Percentiles rank a stretch among this genome's conserved stretches.
These are phyloP conservation scores for Aspergillus quadrilineatus DNA, from an alignment of 2,329 filamentous ascomycete genomes.

Conservation along the genomic window DNA sequence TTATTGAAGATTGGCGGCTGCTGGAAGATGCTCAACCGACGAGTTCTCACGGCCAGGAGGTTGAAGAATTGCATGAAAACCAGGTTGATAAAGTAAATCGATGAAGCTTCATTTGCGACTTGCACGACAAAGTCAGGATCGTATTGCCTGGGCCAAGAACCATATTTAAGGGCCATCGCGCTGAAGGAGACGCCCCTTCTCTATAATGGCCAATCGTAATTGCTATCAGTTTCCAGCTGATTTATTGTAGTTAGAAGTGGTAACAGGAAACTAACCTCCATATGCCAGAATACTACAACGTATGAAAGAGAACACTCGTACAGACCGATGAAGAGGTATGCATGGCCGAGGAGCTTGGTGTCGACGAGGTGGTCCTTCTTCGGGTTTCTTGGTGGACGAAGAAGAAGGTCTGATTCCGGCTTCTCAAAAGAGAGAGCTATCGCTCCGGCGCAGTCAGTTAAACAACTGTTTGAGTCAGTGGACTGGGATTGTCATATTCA, in stretches of 20 bases:
- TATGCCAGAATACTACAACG: constrained; percentile 67
- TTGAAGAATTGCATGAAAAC: constrained; percentile 84
- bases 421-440: constrained; percentile 74
- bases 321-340: constrained; percentile 70
- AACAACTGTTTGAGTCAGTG: constrained; percentile 50
- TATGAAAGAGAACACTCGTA: constrained; percentile 61
- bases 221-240: no score
- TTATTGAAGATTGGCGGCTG: constrained; percentile 68
- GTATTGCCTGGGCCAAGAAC: constrained; percentile 51
- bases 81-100: constrained; percentile 76
- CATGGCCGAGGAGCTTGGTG: constrained; percentile 68
- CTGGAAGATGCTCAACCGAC: constrained; percentile 67
- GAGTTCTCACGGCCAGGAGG: constrained; percentile 66
- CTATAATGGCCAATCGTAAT: constrained; percentile 8
- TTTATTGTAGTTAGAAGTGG: no score
- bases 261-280: constrained; percentile 29
- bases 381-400: constrained; percentile 65
- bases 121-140: constrained; percentile 45
- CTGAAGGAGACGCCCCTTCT: constrained; percentile 63
- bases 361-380: constrained; percentile 72
- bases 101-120: constrained; percentile 62
- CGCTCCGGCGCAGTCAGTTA: constrained; percentile 73
- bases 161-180: constrained; percentile 67
- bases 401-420: constrained; percentile 72
- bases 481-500: constrained; percentile 6